Percentiles rank a stretch among this genome's conserved stretches.
Conservation (phyloP, 768 basidiomycete genomes). For the Calocybe cyanea region DNA sequence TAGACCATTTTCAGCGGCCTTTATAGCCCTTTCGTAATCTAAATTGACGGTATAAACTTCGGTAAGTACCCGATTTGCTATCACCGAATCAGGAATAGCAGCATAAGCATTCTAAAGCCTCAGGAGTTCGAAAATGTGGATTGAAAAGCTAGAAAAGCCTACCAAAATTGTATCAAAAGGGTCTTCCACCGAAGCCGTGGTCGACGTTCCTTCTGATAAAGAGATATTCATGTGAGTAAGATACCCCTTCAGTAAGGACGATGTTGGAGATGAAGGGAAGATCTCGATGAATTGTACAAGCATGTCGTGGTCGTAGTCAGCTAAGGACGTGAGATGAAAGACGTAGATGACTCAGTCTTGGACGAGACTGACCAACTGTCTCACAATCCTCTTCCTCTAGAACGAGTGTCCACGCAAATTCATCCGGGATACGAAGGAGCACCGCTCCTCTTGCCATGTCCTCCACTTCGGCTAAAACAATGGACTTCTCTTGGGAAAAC, state of each 20-base stretch:
- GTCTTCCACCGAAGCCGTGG: conserved; percentile 40
- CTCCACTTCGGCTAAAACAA: conserved; percentile 60
- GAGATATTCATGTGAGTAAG: conserved; percentile 55
- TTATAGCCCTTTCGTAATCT: conserved; percentile 74
- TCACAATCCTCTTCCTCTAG: conserved; percentile 73
- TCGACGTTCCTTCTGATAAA: conserved; percentile 37
- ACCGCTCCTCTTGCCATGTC: conserved; percentile 73
- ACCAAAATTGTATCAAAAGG: conserved; percentile 63
- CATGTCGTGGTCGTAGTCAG: conserved; percentile 52
- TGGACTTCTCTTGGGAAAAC: conserved; percentile 36
- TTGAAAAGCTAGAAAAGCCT: conserved; percentile 19
- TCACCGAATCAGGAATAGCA: conserved; percentile 47
- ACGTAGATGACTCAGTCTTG: conserved; percentile 3
- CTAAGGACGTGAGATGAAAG: conserved; percentile 29
- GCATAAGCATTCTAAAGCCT: conserved; percentile 50
- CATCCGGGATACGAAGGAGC: conserved; percentile 71
- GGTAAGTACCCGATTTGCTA: conserved; percentile 63
- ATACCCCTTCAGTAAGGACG: conserved; percentile 62
- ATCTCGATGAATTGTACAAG: conserved; percentile 59
- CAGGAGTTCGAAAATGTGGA: not conserved
- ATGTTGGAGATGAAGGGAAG: conserved; percentile 58
- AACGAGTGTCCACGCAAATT: conserved; percentile 75
- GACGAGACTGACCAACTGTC: conserved; percentile 50
- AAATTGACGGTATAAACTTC: conserved; percentile 63
- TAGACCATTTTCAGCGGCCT: conserved; percentile 68